Conservation (phyloP, 208 protist species). For the Trypanosoma melophagium region DNA sequence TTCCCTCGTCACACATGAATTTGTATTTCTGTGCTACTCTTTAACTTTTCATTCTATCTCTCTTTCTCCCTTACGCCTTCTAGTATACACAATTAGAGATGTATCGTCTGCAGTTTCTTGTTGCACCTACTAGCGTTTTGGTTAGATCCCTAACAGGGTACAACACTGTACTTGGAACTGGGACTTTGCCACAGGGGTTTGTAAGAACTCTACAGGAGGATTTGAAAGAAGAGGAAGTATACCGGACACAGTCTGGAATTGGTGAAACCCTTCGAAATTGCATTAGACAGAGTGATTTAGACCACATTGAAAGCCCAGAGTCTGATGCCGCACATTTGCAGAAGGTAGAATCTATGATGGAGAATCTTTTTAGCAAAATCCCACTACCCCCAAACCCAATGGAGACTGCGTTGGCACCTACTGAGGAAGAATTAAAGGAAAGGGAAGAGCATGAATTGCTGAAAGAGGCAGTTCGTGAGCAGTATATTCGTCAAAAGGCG, state of each 20-base stretch:
- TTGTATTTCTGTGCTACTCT: too few species aligned
- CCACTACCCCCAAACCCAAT: slow-evolving; percentile 81
- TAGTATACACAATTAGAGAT: slow-evolving; percentile 1
- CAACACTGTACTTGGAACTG: slow-evolving; percentile 50
- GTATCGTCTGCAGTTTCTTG: slow-evolving; percentile 4
- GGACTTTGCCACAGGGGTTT: slow-evolving; percentile 37
- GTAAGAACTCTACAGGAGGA: slow-evolving; percentile 62
- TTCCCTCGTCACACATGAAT: too few species aligned
- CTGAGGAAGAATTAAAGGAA: slow-evolving; percentile 71
- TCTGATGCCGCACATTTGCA: slow-evolving; percentile 57
- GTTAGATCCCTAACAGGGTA: slow-evolving; percentile 6
- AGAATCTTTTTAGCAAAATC: slow-evolving; percentile 73
- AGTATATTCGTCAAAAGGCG: slow-evolving; percentile 61
- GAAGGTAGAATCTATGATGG: slow-evolving; percentile 44
- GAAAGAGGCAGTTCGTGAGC: slow-evolving; percentile 76
- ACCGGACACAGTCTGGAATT: slow-evolving; percentile 36
- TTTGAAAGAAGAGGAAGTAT: slow-evolving; percentile 47
- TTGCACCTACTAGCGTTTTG: not conserved
- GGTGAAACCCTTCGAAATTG: slow-evolving; percentile 57
- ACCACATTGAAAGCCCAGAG: slow-evolving; percentile 87
- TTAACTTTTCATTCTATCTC: not conserved
- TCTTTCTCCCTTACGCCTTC: not conserved
- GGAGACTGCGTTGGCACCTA: slow-evolving; percentile 65
- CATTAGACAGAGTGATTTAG: slow-evolving; percentile 53
- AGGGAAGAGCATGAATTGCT: slow-evolving; percentile 63